phyloP scores from a whole-genome alignment of 2,329 filamentous ascomycete genomes.

The Akanthomyces lecanii region DNA sequence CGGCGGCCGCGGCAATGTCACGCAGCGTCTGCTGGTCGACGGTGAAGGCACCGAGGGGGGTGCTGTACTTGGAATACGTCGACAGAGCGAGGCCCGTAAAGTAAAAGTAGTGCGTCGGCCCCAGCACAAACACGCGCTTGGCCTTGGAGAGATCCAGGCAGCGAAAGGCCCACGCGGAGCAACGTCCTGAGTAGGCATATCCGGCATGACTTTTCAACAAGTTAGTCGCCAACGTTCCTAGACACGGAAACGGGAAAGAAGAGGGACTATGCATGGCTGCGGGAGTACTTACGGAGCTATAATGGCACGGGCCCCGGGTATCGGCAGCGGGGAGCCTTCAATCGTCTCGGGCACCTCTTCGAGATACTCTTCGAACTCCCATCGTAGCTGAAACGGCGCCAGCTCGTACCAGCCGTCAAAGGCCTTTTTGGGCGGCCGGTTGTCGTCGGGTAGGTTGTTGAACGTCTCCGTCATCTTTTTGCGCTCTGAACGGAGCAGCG shows the following conservation, averaged over 20 bases:
- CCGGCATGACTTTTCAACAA: conserved; percentile 67
- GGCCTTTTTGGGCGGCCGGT: conserved; percentile 65
- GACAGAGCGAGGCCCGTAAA: conserved; percentile 74
- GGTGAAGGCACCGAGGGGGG: conserved; percentile 66
- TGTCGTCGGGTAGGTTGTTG: background rate
- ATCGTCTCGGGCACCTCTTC: conserved; percentile 62
- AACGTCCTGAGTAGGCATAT: conserved; percentile 85
- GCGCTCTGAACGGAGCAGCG: conserved; percentile 7
- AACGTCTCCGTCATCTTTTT: conserved; percentile 9
- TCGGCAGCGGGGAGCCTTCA: conserved; percentile 57
- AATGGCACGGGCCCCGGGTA: conserved; percentile 72
- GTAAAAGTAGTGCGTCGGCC: conserved; percentile 85
- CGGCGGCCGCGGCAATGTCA: conserved; percentile 38
- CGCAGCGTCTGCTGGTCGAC: conserved; percentile 58
- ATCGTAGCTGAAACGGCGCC: conserved; percentile 53
- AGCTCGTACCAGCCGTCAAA: conserved; percentile 76
- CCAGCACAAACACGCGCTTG: conserved; percentile 87
- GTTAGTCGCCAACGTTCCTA: background rate
- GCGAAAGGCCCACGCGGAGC: conserved; percentile 94
- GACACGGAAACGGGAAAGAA: no score
- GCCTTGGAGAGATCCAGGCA: conserved; percentile 74
- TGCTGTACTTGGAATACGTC: conserved; percentile 64
- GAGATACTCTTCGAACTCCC: conserved; percentile 73
- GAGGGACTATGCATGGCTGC: no score
- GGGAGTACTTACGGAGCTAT: conserved; percentile 76